Base-by-base conservation (phyloP, 2,329 filamentous ascomycete species). In the Zarea fungicola region DNA sequence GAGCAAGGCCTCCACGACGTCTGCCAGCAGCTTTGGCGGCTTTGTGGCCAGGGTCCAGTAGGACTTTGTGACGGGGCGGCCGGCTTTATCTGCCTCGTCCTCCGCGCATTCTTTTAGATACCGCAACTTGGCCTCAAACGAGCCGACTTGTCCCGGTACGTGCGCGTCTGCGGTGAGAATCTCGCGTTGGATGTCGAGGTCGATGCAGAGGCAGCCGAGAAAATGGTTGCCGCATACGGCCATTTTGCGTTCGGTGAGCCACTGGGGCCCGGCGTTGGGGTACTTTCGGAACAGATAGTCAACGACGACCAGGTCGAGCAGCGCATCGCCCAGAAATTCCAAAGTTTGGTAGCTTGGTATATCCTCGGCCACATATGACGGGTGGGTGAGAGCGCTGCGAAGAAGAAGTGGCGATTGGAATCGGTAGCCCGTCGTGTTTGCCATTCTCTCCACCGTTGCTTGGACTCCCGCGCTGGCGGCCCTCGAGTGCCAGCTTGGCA, bases 181-280 rank as follows among this genome's bases (percentile, higher is more conserved):
- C 61, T 92, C 84, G 42, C 74, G 79, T 61, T 96, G 83, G 48
- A 97, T 85, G 1, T 80, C 84, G 1, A 97, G 77, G 41, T 81
- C 77, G 3, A 95, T 88, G 51, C 86, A 86, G 3, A 97, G 73
- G 16, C 84, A 88, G 1, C 87, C 89, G 1, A 96, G 76, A 61
- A 97, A 99, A 52, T 91, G 90, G 69, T 99, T 99, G 46, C 89
- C 93, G 0, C 93, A 91, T 88, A 99, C 96, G n/a, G 91, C 89
- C 84, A 95, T 96, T 70, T 97, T 97, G 75, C 97, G 92, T 67
- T 97, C 93, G 0, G 93, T 97, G 51, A 99, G 75, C 92, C 92
- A 97, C 63, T 97, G 91, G 0, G 93, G 92, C 60, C 96, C 90
- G 50, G 85, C 87, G 44, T 80, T 72, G 0, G 90, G 89, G 57